Conservation (phyloP, 176 grass and related monocot species). For the Cymbopogon citratus region DNA sequence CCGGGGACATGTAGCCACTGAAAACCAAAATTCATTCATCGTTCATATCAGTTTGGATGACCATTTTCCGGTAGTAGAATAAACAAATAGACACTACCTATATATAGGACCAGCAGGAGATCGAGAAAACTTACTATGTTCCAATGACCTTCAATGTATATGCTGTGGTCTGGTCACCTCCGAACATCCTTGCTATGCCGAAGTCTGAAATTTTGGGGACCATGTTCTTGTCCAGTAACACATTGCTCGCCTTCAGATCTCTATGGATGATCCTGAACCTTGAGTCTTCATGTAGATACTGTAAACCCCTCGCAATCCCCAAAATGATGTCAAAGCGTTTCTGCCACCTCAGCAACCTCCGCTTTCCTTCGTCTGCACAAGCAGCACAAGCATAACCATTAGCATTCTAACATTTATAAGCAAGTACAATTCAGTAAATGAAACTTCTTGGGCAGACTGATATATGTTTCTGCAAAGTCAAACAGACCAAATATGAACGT, state of each 20-base stretch:
- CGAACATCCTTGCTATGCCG: conserved; percentile 44
- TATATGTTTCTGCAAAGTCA: neutral
- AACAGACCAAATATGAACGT: conserved; percentile 52
- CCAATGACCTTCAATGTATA: conserved; percentile 37
- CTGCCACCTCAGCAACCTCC: conserved; percentile 22
- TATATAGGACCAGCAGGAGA: neutral
- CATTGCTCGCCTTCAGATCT: conserved; percentile 40
- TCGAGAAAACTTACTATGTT: conserved; percentile 30
- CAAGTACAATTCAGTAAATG: neutral
- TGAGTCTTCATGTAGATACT: conserved; percentile 46
- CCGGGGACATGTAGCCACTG: conserved; percentile 45
- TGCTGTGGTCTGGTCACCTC: conserved; percentile 42
- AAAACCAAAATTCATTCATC: neutral
- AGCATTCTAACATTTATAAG: too few species aligned
- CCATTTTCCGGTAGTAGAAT: neutral
- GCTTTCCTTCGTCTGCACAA: conserved; percentile 32
- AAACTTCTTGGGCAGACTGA: too few species aligned
- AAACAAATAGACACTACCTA: neutral
- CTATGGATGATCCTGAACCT: conserved; percentile 46
- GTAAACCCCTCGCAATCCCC: conserved; percentile 36
- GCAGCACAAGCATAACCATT: neutral
- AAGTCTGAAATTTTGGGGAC: conserved; percentile 44
- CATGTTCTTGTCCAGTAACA: conserved; percentile 38
- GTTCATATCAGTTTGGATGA: neutral
- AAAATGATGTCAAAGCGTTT: conserved; percentile 31